Base-by-base conservation (phyloP, 306 rosid species). In the Alnus glutinosa region DNA sequence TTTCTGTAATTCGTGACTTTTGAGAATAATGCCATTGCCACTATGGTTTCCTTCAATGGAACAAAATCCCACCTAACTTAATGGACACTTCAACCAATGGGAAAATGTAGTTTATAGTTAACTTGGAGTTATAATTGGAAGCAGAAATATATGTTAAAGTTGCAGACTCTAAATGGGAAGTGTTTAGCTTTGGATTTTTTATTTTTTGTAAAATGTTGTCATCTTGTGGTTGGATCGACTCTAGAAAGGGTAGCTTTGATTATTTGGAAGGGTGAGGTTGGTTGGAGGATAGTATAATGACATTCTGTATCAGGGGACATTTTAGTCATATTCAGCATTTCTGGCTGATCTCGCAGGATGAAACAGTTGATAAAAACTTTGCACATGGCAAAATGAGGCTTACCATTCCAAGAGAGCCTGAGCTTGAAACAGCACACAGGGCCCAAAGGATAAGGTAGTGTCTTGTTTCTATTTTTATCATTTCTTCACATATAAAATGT, bases 341-440 rank as follows among this genome's bases (percentile, higher is more conserved):
- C 66, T 28, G 37, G 12, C 10, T 36, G 75, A 69, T 77, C 59
- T 81, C 85, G 85, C 88, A 94, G 98, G 94, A 78, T 74, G 95
- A 78, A 76, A 78, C 81, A 64, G 77, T 79, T 80, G 97, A 89
- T 75, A 92, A 86, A 79, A 73, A 49, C 64, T 46, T 85, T 79
- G 80, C 55, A 19, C 85, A 85, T 80, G 77, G 91, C 81, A 91
- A 75, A 86, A 82, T 88, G 75, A 93, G 75, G 88, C 84, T 93
- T 80, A 93, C 98, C 64, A 87, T 93, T 86, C 98, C 99, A 51
- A 84, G 91, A 86, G 97, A 90, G 87, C 96, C 98, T 19, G 97
- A 88, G 54, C 89, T 93, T 82, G 94, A 89, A 89, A 95, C 99
- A 51, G 89, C 91, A 67, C 81, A 86, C 54, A 91, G 98, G 79